A percentile compares a stretch with the other conserved stretches of the same genome.
phyloP scores from a whole-genome alignment of 2,329 filamentous ascomycete species.

The Colletotrichum chrysophilum region DNA sequence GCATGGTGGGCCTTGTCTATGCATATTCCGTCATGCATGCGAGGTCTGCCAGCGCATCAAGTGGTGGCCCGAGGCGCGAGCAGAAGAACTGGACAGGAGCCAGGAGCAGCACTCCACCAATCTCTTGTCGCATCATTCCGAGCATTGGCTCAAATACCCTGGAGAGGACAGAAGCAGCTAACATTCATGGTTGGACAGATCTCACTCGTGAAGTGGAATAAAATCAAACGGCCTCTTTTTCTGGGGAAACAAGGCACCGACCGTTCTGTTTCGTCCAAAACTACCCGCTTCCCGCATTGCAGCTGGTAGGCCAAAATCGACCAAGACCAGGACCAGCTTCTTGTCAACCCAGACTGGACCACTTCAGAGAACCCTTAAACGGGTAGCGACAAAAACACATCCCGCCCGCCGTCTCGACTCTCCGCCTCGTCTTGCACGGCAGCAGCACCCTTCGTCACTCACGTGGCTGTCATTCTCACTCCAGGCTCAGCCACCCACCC shows the following conservation, averaged over 20 bases:
- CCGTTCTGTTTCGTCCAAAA: conserved; percentile 37
- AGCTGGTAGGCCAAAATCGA: conserved; percentile 27
- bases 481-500: conserved; percentile 41
- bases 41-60: conserved; percentile 52
- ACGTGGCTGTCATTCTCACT: conserved; percentile 48
- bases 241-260: conserved; percentile 33
- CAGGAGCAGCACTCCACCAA: conserved; percentile 27
- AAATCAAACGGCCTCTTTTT: conserved; percentile 33
- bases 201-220: conserved; percentile 26
- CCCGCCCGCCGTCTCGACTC: conserved; percentile 2
- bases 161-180: conserved; percentile 34
- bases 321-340: background rate
- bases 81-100: conserved; percentile 25
- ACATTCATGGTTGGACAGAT: conserved; percentile 49
- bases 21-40: conserved; percentile 67
- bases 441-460: conserved; percentile 30
- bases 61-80: conserved; percentile 48
- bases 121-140: conserved; percentile 38
- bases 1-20: conserved; percentile 51
- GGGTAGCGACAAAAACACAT: background rate
- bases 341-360: background rate
- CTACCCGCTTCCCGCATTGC: conserved; percentile 32
- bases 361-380: background rate
- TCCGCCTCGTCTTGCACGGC: background rate
- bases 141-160: conserved; percentile 41